These are phyloP conservation scores for Phytophthora pini DNA, from an alignment of 352 stramenopile species.

Conservation along the genomic window DNA sequence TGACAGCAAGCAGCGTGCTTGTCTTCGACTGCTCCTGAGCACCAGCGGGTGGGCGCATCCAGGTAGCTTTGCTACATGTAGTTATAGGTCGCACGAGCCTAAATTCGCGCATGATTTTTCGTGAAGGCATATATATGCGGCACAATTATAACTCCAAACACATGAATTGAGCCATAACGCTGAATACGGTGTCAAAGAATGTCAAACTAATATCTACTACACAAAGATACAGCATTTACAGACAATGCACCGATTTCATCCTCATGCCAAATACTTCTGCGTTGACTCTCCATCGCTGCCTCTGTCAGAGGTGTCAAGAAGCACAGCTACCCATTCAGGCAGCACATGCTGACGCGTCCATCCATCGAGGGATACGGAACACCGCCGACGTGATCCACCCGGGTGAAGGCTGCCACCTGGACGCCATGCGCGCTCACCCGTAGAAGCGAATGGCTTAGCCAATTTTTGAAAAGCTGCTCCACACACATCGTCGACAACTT, in stretches of 20 bases:
- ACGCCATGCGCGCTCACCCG: not conserved
- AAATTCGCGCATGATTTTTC: not conserved
- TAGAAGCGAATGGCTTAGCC: constrained; percentile 8
- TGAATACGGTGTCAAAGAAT: too few relatives aligned
- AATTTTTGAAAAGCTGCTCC: not conserved
- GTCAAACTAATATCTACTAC: too few relatives aligned
- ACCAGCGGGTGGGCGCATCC: not conserved
- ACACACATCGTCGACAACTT: constrained; percentile 2
- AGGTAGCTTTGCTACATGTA: not conserved
- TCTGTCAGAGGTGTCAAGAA: not conserved
- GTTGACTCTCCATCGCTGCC: not conserved
- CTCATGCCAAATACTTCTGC: not conserved
- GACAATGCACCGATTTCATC: too few relatives aligned
- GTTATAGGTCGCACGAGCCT: too few relatives aligned
- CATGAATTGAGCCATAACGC: too few relatives aligned
- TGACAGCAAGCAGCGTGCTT: not conserved
- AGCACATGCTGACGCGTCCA: not conserved
- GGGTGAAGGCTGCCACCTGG: constrained; percentile 3
- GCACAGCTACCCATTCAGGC: not conserved
- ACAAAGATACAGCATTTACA: too few relatives aligned
- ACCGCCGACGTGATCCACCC: not conserved
- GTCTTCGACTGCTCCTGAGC: not conserved
- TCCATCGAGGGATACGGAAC: constrained; percentile 5
- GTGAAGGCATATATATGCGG: not conserved
- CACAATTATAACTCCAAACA: too few relatives aligned